A percentile compares a stretch with the other conserved stretches of the same genome.
These are phyloP conservation scores for Verticillium nonalfalfae DNA, from an alignment of 2,329 filamentous ascomycete genomes.

Conservation along the genomic window DNA sequence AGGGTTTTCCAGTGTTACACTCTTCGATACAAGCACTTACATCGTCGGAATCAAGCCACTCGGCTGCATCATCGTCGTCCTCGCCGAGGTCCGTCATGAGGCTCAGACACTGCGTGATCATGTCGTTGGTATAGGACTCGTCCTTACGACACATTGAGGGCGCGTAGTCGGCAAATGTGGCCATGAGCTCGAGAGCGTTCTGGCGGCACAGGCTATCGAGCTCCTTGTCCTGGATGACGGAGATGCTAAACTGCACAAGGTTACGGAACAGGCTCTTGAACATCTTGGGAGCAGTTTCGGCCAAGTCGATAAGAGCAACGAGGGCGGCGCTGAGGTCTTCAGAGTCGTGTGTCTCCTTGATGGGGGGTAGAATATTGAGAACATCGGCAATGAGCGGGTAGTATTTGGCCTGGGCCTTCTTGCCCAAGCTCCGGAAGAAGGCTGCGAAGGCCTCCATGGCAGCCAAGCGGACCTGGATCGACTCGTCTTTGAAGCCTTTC, in stretches of 20 bases:
- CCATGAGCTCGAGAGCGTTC: slow-evolving; percentile 94
- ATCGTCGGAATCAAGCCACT: slow-evolving; percentile 92
- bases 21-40: slow-evolving; percentile 37
- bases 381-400: slow-evolving; percentile 82
- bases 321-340: slow-evolving; percentile 88
- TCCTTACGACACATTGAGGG: slow-evolving; percentile 95
- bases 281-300: slow-evolving; percentile 94
- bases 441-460: slow-evolving; percentile 96
- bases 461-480: slow-evolving; percentile 77
- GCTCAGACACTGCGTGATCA: slow-evolving; percentile 97
- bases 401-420: slow-evolving; percentile 86
- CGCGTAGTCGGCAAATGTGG: slow-evolving; percentile 92
- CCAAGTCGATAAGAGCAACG: slow-evolving; percentile 85
- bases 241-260: slow-evolving; percentile 86
- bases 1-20: not conserved
- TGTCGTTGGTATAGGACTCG: slow-evolving; percentile 81
- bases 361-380: slow-evolving; percentile 86
- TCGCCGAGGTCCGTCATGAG: slow-evolving; percentile 95
- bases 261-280: slow-evolving; percentile 93
- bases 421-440: slow-evolving; percentile 86
- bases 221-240: slow-evolving; percentile 93
- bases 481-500: slow-evolving; percentile 85
- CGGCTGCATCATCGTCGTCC: slow-evolving; percentile 89
- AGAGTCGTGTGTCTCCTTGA: slow-evolving; percentile 86
- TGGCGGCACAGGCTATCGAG: slow-evolving; percentile 84